Conservation (phyloP, 169 alveolate genomes). For the Plasmodium fragile region DNA sequence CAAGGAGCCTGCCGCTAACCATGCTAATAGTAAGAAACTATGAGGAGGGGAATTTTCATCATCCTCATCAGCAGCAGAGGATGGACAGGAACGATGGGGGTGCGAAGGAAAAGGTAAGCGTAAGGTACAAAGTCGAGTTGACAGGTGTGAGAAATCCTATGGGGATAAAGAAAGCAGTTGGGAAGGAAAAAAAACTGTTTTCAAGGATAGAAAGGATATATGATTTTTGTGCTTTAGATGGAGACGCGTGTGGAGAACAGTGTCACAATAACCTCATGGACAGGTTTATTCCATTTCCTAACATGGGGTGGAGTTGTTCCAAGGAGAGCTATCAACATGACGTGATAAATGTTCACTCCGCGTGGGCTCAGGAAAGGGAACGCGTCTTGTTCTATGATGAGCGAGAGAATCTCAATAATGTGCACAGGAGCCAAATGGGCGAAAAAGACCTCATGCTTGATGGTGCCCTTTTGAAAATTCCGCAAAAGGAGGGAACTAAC, state of each 20-base stretch:
- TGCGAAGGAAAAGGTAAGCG: background rate
- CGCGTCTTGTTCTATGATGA: background rate
- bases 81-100: background rate
- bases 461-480: background rate
- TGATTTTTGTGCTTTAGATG: conserved; percentile 14
- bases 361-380: background rate
- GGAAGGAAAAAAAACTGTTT: conserved; percentile 36
- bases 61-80: background rate
- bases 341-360: background rate
- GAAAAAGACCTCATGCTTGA: background rate
- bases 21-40: conserved; percentile 45
- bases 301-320: conserved; percentile 4
- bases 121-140: conserved; percentile 54
- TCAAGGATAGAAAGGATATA: conserved; percentile 66
- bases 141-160: conserved; percentile 15
- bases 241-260: background rate
- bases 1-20: conserved; percentile 56
- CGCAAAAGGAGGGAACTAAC: background rate
- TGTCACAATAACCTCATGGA: background rate
- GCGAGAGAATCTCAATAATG: background rate
- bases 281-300: conserved; percentile 48
- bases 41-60: background rate
- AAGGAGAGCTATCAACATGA: background rate
- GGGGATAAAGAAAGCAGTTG: conserved; percentile 9
- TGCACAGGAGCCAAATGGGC: background rate